phyloP scores from a whole-genome alignment of 768 basidiomycete genomes.

The Udeniomyces megalosporus region DNA sequence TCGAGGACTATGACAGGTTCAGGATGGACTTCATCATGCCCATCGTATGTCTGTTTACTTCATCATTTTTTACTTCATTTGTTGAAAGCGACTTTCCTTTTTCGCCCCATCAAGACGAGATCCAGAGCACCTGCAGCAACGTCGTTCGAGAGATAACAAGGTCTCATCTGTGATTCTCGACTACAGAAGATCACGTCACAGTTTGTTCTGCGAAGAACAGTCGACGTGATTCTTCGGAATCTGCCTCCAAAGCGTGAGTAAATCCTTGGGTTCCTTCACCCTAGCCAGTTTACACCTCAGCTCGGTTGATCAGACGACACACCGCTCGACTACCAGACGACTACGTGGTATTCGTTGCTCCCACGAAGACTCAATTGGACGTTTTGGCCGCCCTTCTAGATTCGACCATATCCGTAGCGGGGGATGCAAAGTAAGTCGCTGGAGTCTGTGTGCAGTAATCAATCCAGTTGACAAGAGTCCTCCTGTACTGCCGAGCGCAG shows the following conservation, averaged over 20 bases:
- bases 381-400: slow-evolving; percentile 65
- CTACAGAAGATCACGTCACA: slow-evolving; percentile 57
- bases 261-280: neutral
- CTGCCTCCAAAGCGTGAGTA: slow-evolving; percentile 77
- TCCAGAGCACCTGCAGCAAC: slow-evolving; percentile 60
- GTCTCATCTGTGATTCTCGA: slow-evolving; percentile 63
- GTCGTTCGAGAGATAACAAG: slow-evolving; percentile 54
- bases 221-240: slow-evolving; percentile 59
- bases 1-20: slow-evolving; percentile 36
- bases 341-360: slow-evolving; percentile 89
- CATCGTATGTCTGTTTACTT: slow-evolving; percentile 33
- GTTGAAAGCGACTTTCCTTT: slow-evolving; percentile 32
- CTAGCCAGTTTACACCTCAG: slow-evolving; percentile 3
- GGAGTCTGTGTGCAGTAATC: no score
- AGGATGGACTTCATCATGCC: slow-evolving; percentile 60
- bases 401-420: slow-evolving; percentile 50
- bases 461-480: slow-evolving; percentile 51
- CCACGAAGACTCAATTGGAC: slow-evolving; percentile 59
- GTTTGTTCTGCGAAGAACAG: slow-evolving; percentile 81
- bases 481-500: neutral
- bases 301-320: no score
- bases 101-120: slow-evolving; percentile 41
- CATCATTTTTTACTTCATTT: neutral
- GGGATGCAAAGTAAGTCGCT: no score
- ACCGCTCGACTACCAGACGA: slow-evolving; percentile 44